phyloP scores from a whole-genome alignment of 352 stramenopile species.

The Pelagophyceae sp. region DNA sequence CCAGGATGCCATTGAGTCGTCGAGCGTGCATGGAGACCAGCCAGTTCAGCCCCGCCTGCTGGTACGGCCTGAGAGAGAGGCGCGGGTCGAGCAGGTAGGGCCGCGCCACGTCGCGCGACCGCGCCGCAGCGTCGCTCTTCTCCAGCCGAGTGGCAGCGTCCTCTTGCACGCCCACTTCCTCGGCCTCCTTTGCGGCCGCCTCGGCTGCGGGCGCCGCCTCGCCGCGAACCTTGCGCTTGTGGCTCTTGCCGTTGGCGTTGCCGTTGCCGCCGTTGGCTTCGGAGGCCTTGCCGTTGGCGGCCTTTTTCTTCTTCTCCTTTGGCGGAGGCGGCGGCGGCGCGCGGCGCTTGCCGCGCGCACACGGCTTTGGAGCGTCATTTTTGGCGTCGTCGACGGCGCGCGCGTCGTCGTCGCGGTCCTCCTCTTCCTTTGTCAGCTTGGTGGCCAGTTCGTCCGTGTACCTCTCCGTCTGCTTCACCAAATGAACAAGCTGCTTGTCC shows the following conservation, averaged over 20 bases:
- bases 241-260: no score
- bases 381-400: slow-evolving; percentile 29
- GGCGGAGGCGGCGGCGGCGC: no score
- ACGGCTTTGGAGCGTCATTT: no score
- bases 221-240: no score
- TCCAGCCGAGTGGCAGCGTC: slow-evolving; percentile 33
- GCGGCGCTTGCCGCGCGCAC: no score
- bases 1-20: slow-evolving; percentile 95
- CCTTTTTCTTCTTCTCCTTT: background rate
- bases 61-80: slow-evolving; percentile 65
- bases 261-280: no score
- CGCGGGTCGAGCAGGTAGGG: slow-evolving; percentile 52
- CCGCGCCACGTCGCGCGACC: slow-evolving; percentile 46
- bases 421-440: background rate
- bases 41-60: slow-evolving; percentile 89
- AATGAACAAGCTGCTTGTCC: slow-evolving; percentile 85
- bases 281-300: background rate
- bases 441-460: slow-evolving; percentile 75
- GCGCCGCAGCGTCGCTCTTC: slow-evolving; percentile 46
- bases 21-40: slow-evolving; percentile 91
- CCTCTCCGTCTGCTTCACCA: slow-evolving; percentile 90
- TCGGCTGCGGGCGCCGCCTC: no score
- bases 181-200: slow-evolving; percentile 18
- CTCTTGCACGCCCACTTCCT: slow-evolving; percentile 19
- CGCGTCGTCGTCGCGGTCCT: background rate